These are phyloP conservation scores for Poronia punctata DNA, from an alignment of 495 filamentous ascomycete genomes.

Conservation along the genomic window DNA sequence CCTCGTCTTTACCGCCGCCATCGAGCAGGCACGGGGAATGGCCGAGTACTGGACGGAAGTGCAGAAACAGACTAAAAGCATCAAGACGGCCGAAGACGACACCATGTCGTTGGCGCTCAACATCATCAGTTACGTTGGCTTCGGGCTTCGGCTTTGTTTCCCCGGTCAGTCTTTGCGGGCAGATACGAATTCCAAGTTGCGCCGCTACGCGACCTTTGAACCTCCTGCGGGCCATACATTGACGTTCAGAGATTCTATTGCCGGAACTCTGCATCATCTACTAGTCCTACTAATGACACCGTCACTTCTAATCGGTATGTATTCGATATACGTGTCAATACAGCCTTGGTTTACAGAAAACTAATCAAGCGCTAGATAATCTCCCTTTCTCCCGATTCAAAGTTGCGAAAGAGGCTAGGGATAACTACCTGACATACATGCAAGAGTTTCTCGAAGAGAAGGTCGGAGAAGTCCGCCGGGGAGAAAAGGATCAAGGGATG, in stretches of 20 bases:
- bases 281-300: conserved; percentile 48
- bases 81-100: conserved; percentile 48
- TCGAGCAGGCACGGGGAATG: conserved; percentile 52
- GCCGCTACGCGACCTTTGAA: conserved; percentile 37
- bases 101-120: conserved; percentile 58
- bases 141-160: conserved; percentile 54
- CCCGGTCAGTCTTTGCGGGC: conserved; percentile 37
- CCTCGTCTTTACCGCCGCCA: conserved; percentile 53
- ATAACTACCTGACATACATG: conserved; percentile 60
- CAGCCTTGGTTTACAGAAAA: neutral
- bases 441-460: conserved; percentile 52
- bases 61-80: conserved; percentile 31
- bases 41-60: conserved; percentile 41
- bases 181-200: conserved; percentile 31
- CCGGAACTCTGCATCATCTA: conserved; percentile 44
- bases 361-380: conserved; percentile 14
- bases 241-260: conserved; percentile 52
- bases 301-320: conserved; percentile 32
- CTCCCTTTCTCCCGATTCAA: conserved; percentile 47
- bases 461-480: conserved; percentile 40
- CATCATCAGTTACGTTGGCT: conserved; percentile 62
- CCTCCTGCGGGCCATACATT: conserved; percentile 48
- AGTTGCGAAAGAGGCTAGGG: conserved; percentile 41
- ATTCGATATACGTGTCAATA: neutral
- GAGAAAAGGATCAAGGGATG: conserved; percentile 44